Evolutionary conservation across 2,329 filamentous ascomycete species (phyloP), one percentile per base, ranked within the genome.

Genomic region (Pestalotiopsis sp.): DNA sequence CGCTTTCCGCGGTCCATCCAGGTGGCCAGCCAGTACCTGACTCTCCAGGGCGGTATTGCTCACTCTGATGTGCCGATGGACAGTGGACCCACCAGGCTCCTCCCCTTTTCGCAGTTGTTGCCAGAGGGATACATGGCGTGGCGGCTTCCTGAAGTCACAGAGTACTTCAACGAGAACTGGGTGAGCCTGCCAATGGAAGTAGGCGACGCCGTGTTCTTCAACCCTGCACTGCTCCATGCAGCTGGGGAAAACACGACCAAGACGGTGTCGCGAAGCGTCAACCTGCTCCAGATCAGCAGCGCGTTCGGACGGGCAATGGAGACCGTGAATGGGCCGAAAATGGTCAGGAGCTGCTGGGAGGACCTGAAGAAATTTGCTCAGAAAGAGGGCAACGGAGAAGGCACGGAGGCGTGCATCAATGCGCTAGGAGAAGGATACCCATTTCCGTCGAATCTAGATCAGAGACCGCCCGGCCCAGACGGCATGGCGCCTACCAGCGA

Each of bases 281-380:
- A 91, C 74, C 76, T 91, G 11, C 72, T 91, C 45, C 89, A 91
- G 76, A 83, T 91, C 38, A 89, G 86, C 71, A 86, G 84, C 69
- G 87, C 88, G 0, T 88, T 91, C 73, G 89, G 89, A 0, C 90
- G 89, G 74, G 81, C 89, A 0, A 92, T 91, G 89, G 89, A 91
- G 78, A 83, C 74, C 0, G 81, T 91, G 11, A 86, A 91, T 72
- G 80, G 83, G 0, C 66, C 86, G 13, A 83, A 84, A 3, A 72
- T 88, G 27, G 76, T 88, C 2, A 81, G 84, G 59, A 76, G 66
- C 25, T 83, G 79, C 2, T 89, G 85, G 84, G 78, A 82, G 4
- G 66, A 74, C 2, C 41, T 88, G 56, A 68, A 57, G 38, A 25
- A 41, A 1, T 68, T 72, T 6, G 67, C 68, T 4, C 62, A 63